Conservation (phyloP, 495 filamentous ascomycete species). For the Penicillium riverlandense region DNA sequence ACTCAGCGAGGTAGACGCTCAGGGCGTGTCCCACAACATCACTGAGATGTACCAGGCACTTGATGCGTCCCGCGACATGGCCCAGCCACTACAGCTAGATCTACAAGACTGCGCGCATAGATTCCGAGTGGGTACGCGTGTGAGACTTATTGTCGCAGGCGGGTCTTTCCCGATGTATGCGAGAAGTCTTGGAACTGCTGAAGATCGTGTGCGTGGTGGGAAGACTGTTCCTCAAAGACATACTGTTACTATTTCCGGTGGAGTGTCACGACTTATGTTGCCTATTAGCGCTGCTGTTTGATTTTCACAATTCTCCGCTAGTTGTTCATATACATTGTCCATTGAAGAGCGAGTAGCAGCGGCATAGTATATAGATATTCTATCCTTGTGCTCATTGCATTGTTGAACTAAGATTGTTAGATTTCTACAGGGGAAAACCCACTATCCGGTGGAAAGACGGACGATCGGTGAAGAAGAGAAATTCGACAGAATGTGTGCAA, state of each 20-base stretch:
- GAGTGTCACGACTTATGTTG: constrained; percentile 8
- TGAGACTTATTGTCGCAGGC: constrained; percentile 11
- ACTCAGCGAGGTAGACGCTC: constrained; percentile 20
- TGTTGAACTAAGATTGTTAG: no score
- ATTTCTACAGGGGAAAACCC: no score
- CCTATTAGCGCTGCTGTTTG: constrained; percentile 1
- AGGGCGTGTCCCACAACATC: constrained; percentile 19
- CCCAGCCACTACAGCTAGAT: constrained; percentile 3
- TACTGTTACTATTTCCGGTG: constrained; percentile 8
- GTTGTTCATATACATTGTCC: no score
- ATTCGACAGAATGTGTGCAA: no score
- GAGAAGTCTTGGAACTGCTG: constrained; percentile 11
- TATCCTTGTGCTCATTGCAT: no score
- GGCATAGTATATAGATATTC: no score
- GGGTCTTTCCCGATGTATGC: constrained; percentile 15
- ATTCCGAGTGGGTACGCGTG: constrained; percentile 5
- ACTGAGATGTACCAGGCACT: constrained; percentile 13
- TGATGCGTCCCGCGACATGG: constrained; percentile 7
- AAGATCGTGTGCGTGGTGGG: constrained; percentile 8
- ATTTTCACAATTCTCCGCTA: not conserved
- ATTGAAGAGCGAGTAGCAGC: no score
- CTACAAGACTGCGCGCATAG: constrained; percentile 13
- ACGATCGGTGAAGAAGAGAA: no score
- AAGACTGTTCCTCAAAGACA: constrained; percentile 7
- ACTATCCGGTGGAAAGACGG: no score